These are phyloP conservation scores for Cladosporium sp. DNA, from an alignment of 2,329 filamentous ascomycete genomes.

Conservation along the genomic window DNA sequence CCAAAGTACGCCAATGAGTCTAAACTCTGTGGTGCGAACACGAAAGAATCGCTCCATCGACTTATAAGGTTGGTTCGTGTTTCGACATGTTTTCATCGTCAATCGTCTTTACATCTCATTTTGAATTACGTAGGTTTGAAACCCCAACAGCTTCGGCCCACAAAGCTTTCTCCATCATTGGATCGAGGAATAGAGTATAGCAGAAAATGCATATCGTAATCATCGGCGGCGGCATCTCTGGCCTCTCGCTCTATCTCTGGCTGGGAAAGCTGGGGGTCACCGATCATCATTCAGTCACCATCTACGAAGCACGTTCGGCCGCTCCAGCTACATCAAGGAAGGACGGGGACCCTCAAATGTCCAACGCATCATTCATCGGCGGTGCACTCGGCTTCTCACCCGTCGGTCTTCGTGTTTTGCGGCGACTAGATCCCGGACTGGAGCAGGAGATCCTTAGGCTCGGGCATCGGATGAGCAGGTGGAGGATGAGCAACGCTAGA, in stretches of 20 bases:
- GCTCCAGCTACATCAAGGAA: neutral
- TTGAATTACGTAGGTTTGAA: too few relatives aligned
- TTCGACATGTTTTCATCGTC: too few relatives aligned
- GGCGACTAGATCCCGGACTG: constrained; percentile 3
- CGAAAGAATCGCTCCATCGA: too few relatives aligned
- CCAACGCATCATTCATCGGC: constrained; percentile 10
- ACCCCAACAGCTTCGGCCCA: too few relatives aligned
- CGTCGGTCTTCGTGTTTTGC: constrained; percentile 11
- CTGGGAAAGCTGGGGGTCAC: constrained; percentile 9
- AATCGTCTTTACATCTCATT: too few relatives aligned
- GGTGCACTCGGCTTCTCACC: constrained; percentile 11
- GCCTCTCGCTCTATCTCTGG: constrained; percentile 15
- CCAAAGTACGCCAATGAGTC: too few relatives aligned
- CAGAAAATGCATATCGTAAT: constrained; percentile 11
- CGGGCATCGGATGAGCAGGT: constrained; percentile 3
- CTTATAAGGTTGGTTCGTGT: too few relatives aligned
- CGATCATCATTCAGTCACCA: constrained; percentile 1
- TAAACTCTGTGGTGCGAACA: too few relatives aligned
- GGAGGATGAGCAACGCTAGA: constrained; percentile 9
- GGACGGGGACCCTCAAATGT: neutral
- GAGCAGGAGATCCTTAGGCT: constrained; percentile 5
- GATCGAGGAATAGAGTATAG: too few relatives aligned
- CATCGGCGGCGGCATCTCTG: constrained; percentile 14
- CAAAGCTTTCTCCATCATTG: too few relatives aligned
- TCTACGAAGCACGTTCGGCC: constrained; percentile 10